A percentile compares a stretch with the other conserved stretches of the same genome.
Evolutionary conservation across 1,284 basidiomycete species (phyloP).

Genomic region (Stereum hirsutum): DNA sequence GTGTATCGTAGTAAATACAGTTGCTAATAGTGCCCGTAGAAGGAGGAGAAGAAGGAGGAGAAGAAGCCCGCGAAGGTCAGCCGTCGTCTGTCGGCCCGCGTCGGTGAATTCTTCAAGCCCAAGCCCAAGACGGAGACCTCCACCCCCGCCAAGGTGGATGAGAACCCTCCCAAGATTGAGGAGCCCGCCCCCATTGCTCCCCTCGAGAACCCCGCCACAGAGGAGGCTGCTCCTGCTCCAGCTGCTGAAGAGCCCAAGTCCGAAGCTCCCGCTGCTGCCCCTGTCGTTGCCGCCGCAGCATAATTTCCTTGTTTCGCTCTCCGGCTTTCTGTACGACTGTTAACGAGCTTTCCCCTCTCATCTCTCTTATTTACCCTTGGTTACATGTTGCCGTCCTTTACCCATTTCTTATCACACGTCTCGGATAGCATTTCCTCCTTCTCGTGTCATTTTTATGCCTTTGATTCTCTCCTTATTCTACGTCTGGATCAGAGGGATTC

Average conservation of each 20-base stretch:
- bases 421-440: conserved; percentile 2
- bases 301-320: conserved; percentile 25
- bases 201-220: conserved; percentile 57
- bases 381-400: conserved; percentile 24
- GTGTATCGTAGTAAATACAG: neutral
- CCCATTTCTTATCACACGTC: conserved; percentile 1
- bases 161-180: conserved; percentile 72
- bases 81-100: conserved; percentile 70
- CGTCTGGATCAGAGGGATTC: conserved; percentile 54
- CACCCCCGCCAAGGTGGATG: conserved; percentile 76
- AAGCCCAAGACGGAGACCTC: conserved; percentile 63
- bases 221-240: conserved; percentile 25
- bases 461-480: conserved; percentile 36
- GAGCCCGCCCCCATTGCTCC: conserved; percentile 67
- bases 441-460: conserved; percentile 20
- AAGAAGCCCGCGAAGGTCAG: conserved; percentile 48
- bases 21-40: conserved; percentile 17
- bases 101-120: conserved; percentile 72
- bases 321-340: conserved; percentile 33
- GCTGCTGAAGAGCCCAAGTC: conserved; percentile 26
- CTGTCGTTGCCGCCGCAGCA: conserved; percentile 47
- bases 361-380: conserved; percentile 22
- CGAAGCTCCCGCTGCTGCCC: conserved; percentile 21
- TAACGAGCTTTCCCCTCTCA: conserved; percentile 42
- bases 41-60: conserved; percentile 25